Conservation (phyloP, 2,329 filamentous ascomycete genomes). For the Amphichorda felina region DNA sequence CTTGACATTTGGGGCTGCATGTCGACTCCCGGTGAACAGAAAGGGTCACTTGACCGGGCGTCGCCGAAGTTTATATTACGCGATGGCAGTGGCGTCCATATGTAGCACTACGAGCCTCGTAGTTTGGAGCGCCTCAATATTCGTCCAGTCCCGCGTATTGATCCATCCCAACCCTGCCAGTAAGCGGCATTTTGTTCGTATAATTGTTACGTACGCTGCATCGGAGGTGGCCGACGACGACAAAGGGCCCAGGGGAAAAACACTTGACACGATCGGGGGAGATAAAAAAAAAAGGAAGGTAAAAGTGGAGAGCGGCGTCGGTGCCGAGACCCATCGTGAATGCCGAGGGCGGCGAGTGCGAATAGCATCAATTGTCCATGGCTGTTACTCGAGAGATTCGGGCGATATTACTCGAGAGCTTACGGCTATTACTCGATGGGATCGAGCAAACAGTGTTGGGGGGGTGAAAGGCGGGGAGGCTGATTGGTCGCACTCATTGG, state of each 20-base stretch:
- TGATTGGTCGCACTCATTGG: background rate
- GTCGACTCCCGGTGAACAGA: too few relatives aligned
- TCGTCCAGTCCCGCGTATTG: too few relatives aligned
- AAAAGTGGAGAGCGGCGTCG: background rate
- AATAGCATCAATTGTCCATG: background rate
- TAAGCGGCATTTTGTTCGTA: background rate
- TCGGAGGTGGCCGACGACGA: background rate
- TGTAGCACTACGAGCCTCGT: too few relatives aligned
- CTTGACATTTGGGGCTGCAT: too few relatives aligned
- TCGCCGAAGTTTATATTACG: too few relatives aligned
- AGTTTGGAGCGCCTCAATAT: too few relatives aligned
- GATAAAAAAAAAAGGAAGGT: background rate
- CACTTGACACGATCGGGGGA: background rate
- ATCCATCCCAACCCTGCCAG: too few relatives aligned
- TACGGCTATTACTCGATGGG: conserved; percentile 1
- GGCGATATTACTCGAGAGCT: background rate
- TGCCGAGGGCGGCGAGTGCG: background rate
- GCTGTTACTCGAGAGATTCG: background rate
- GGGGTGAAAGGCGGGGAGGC: background rate
- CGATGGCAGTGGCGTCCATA: too few relatives aligned
- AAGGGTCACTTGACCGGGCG: too few relatives aligned
- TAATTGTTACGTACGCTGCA: conserved; percentile 1
- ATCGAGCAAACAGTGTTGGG: background rate
- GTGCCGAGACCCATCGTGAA: background rate
- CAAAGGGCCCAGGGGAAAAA: too few relatives aligned